phyloP scores from a whole-genome alignment of 768 basidiomycete genomes.

The Kwoniella bestiolae region DNA sequence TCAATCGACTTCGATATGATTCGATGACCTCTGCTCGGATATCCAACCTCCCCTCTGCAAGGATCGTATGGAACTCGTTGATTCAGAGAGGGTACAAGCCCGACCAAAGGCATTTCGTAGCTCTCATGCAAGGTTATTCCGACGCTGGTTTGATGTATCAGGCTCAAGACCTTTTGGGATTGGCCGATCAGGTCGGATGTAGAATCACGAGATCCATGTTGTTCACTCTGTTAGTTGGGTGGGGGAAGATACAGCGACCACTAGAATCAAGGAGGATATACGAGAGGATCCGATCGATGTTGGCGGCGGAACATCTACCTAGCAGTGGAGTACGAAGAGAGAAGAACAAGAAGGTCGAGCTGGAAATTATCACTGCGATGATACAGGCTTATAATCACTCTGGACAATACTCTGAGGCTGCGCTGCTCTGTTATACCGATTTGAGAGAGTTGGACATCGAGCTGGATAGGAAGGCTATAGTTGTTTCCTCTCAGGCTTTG shows the following conservation, averaged over 20 bases:
- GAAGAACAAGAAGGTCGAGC: background rate
- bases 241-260: constrained; percentile 11
- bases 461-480: constrained; percentile 17
- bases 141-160: constrained; percentile 33
- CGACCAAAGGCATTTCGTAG: constrained; percentile 30
- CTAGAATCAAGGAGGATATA: background rate
- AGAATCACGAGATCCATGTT: constrained; percentile 21
- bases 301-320: too few relatives aligned
- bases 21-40: constrained; percentile 14
- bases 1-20: constrained; percentile 36
- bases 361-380: constrained; percentile 16
- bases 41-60: constrained; percentile 27
- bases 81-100: constrained; percentile 38
- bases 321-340: background rate
- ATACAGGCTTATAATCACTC: constrained; percentile 16
- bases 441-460: constrained; percentile 13
- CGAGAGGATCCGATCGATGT: constrained; percentile 2
- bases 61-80: constrained; percentile 37
- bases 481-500: constrained; percentile 15
- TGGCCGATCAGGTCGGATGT: constrained; percentile 20
- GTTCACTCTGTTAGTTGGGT: constrained; percentile 25
- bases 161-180: constrained; percentile 24
- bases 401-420: constrained; percentile 6
- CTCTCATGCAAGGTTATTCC: constrained; percentile 41
- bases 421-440: constrained; percentile 20